These are phyloP conservation scores for Geranium incanum DNA, from an alignment of 441 rosid genomes.

Conservation along the genomic window DNA sequence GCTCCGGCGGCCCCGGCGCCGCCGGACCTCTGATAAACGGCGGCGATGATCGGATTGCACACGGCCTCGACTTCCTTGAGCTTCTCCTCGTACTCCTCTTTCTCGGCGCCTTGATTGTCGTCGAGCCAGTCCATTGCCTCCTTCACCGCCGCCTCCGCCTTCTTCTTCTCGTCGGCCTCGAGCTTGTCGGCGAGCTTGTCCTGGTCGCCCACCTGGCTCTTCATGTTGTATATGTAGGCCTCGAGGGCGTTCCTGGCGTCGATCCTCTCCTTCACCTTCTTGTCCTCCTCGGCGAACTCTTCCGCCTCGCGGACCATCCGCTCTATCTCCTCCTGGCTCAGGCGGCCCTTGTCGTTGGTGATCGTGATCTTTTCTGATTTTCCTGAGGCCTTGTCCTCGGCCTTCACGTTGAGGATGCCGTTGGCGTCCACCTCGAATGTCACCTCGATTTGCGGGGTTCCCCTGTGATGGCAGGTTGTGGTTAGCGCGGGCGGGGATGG, in stretches of 20 bases:
- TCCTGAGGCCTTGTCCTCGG: conserved; percentile 86
- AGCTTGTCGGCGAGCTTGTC: conserved; percentile 97
- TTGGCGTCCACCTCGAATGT: conserved; percentile 96
- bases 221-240: conserved; percentile 87
- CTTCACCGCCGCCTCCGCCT: conserved; percentile 59
- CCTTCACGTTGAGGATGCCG: conserved; percentile 86
- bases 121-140: conserved; percentile 91
- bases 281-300: conserved; percentile 95
- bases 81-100: conserved; percentile 90
- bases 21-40: conserved; percentile 81
- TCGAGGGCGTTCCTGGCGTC: conserved; percentile 84
- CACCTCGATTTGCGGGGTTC: conserved; percentile 95
- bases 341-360: conserved; percentile 91
- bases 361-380: conserved; percentile 93
- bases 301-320: conserved; percentile 93
- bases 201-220: conserved; percentile 81
- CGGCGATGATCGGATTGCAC: conserved; percentile 82
- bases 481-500: not conserved
- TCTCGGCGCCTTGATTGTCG: conserved; percentile 81
- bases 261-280: conserved; percentile 84
- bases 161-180: conserved; percentile 84
- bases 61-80: conserved; percentile 90
- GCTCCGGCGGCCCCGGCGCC: conserved; percentile 62
- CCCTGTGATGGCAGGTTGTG: conserved; percentile 35
- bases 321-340: conserved; percentile 94